Evolutionary conservation across 1,284 basidiomycete species (phyloP).

Genomic region (Boletus chippewaensis): DNA sequence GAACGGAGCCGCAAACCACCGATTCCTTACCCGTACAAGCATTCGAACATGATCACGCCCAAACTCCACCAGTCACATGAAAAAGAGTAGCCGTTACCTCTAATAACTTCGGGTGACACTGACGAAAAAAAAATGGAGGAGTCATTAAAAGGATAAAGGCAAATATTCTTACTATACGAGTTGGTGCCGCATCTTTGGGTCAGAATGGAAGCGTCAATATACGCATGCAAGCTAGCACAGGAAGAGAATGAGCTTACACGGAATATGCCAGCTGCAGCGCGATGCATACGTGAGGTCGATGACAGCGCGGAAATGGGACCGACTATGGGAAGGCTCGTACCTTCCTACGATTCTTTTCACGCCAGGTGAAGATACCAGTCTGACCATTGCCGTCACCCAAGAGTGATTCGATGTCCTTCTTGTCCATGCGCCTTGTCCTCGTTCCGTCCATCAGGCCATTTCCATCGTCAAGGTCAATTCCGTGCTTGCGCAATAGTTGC

Average conservation of each 20-base stretch:
- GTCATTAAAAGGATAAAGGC: conserved; percentile 23
- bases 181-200: conserved; percentile 73
- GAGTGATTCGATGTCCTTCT: conserved; percentile 69
- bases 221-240: conserved; percentile 14
- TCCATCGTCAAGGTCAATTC: conserved; percentile 86
- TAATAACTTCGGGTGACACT: conserved; percentile 95
- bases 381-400: conserved; percentile 74
- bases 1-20: conserved; percentile 23
- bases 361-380: conserved; percentile 84
- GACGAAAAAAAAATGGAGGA: conserved; percentile 25
- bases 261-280: conserved; percentile 79
- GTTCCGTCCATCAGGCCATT: conserved; percentile 56
- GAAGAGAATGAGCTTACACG: conserved; percentile 54
- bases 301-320: conserved; percentile 23
- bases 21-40: conserved; percentile 70
- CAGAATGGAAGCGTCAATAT: conserved; percentile 26
- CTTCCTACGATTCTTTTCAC: conserved; percentile 89
- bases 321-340: conserved; percentile 35
- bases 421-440: conserved; percentile 69
- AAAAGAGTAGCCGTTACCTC: conserved; percentile 88
- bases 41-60: conserved; percentile 90
- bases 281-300: conserved; percentile 16
- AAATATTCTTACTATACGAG: conserved; percentile 71
- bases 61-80: conserved; percentile 98
- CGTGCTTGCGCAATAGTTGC: conserved; percentile 86